A percentile compares a stretch with the other conserved stretches of the same genome.
Conservation (phyloP, 257 asterid species). For the Anisodus acutangulus region DNA sequence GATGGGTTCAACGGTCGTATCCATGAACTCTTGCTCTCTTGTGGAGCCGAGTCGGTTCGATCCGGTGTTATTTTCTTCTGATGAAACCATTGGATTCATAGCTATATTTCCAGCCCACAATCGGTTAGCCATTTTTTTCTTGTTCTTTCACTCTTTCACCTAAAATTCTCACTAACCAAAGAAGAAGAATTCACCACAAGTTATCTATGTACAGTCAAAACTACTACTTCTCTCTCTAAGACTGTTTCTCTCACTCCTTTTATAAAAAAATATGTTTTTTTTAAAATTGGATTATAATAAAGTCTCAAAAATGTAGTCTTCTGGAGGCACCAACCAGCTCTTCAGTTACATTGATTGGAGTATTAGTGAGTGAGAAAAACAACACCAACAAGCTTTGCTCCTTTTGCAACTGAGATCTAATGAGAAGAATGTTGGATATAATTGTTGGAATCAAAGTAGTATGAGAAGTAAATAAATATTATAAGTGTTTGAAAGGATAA, state of each 20-base stretch:
- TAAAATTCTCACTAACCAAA: conserved; percentile 35
- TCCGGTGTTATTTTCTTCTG: conserved; percentile 40
- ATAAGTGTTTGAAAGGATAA: no score
- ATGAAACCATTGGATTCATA: conserved; percentile 60
- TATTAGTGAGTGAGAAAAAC: neutral
- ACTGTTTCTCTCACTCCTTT: neutral
- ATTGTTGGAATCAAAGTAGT: no score
- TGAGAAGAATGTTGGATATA: no score
- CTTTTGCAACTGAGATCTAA: no score
- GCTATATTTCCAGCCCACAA: conserved; percentile 79
- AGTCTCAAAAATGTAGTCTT: conserved; percentile 33
- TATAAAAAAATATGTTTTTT: conserved; percentile 4
- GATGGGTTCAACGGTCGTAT: neutral
- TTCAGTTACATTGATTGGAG: conserved; percentile 31
- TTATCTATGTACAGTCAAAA: neutral
- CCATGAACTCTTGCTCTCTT: conserved; percentile 49
- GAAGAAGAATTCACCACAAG: conserved; percentile 30
- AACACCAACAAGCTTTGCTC: no score
- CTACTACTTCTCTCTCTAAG: neutral
- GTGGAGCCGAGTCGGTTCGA: conserved; percentile 30
- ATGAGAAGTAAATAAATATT: no score
- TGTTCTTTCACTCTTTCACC: conserved; percentile 32
- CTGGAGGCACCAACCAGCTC: conserved; percentile 35
- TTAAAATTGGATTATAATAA: conserved; percentile 34
- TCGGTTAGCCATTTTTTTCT: conserved; percentile 57